Evolutionary conservation across 164 flowering plant genomes (phyloP), one percentile per base, ranked within the genome.

Genomic region (Chimonanthus salicifolius): DNA sequence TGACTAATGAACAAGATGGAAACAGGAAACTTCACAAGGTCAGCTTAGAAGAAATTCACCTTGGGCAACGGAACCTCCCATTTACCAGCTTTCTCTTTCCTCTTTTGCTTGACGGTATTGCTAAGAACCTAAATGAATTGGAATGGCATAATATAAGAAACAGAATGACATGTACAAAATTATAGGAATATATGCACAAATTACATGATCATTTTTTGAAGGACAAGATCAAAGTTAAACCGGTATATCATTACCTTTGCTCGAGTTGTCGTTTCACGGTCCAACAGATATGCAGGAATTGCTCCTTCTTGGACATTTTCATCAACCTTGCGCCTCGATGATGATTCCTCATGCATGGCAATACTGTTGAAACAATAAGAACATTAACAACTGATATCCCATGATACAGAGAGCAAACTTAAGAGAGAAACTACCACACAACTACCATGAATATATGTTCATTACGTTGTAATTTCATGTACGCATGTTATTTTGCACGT

Each of bases 51-150:
- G 33, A 33, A 33, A 66, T n/a, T 45, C 77, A 92, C 99, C 97
- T 93, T 95, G 47, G 99, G 99, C 58, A 95, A 80, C 69, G 99
- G 99, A 64, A 95, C 99, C 67, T 95, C 97, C 99, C 99, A 95
- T 83, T 93, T 95, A 54, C 99, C 99, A 79, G 99, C 98, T 80
- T 87, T 95, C 82, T 95, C 99, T 76, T 95, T 95, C 81, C 99
- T 87, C 86, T 95, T 95, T 77, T 95, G 99, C 85, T 95, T 95
- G 69, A 95, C 84, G 3, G 97, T 89, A 83, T 95, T 95, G 90
- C 97, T 95, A 62, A 95, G 88, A 74, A 89, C 83, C 99, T 95
- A 74, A 64, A 83, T n/a, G 62, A 3, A 33, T 33, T 15, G 21
- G 7, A 44, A 69, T 18, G 11, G 44, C 58, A 62, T 33, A 33